These are phyloP conservation scores for Chlorella sp. DNA, from an alignment of 139 green algal genomes.

Conservation along the genomic window DNA sequence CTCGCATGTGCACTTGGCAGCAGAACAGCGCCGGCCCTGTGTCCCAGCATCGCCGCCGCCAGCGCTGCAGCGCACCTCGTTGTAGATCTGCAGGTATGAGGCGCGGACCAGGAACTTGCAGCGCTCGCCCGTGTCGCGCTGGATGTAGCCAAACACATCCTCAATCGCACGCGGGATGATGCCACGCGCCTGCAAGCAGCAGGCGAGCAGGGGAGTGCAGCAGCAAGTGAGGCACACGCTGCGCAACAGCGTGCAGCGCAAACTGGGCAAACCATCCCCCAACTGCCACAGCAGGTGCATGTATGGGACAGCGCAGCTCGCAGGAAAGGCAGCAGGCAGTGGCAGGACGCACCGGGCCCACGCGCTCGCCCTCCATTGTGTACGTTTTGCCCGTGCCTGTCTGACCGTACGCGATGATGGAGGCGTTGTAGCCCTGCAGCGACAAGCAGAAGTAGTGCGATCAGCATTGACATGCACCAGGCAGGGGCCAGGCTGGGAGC, in stretches of 20 bases:
- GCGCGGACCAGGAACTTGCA: slow-evolving; percentile 96
- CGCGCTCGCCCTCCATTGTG: slow-evolving; percentile 88
- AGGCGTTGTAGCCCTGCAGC: slow-evolving; percentile 91
- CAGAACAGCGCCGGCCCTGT: too few species aligned
- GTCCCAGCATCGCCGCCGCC: too few species aligned
- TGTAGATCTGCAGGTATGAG: slow-evolving; percentile 98
- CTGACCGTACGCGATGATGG: slow-evolving; percentile 94
- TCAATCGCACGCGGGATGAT: slow-evolving; percentile 96
- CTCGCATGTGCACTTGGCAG: too few species aligned
- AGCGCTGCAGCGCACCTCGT: slow-evolving; percentile 92
- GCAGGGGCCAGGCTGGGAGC: neutral
- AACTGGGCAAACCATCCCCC: too few species aligned
- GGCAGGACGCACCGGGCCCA: slow-evolving; percentile 35
- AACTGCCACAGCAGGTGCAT: too few species aligned
- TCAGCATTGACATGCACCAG: neutral
- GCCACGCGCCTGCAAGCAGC: slow-evolving; percentile 52
- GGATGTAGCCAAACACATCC: slow-evolving; percentile 94
- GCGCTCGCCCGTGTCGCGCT: slow-evolving; percentile 71
- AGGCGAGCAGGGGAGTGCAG: too few species aligned
- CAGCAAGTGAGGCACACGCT: too few species aligned
- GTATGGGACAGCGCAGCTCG: too few species aligned
- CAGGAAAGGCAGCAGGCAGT: too few species aligned
- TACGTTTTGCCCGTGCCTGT: slow-evolving; percentile 90
- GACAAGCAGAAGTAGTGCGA: too few species aligned
- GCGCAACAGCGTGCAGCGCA: too few species aligned